These are phyloP conservation scores for Eudorina sp. DNA, from an alignment of 139 green algal genomes.

Conservation along the genomic window DNA sequence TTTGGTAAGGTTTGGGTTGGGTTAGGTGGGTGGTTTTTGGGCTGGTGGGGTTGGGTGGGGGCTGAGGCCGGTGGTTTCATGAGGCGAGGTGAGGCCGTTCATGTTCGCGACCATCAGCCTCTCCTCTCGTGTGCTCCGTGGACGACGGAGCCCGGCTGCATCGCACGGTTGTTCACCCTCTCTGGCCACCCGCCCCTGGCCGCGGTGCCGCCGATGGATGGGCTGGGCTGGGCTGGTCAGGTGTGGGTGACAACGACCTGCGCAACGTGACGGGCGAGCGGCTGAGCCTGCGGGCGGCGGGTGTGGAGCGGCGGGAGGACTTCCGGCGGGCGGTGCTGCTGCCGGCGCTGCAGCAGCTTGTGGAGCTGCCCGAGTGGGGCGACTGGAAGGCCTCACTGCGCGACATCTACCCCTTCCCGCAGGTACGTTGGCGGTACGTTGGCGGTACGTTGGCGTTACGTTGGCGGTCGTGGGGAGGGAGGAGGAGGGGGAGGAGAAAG, in stretches of 20 bases:
- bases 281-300: constrained; percentile 54
- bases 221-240: too few species aligned
- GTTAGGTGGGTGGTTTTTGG: too few species aligned
- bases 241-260: constrained; percentile 1
- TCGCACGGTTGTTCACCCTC: too few species aligned
- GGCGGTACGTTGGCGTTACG: background rate
- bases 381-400: constrained; percentile 10
- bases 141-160: too few species aligned
- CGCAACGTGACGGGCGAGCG: constrained; percentile 53
- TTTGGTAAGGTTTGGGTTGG: too few species aligned
- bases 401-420: constrained; percentile 17
- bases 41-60: too few species aligned
- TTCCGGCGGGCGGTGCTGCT: constrained; percentile 54
- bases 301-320: constrained; percentile 25
- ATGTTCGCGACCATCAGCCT: too few species aligned
- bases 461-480: background rate
- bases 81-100: too few species aligned
- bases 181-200: too few species aligned
- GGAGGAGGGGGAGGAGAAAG: background rate
- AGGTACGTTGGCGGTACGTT: background rate
- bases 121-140: too few species aligned
- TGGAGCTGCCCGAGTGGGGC: constrained; percentile 49
- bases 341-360: constrained; percentile 50
- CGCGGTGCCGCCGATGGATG: too few species aligned
- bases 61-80: too few species aligned